Evolutionary conservation across 2,329 filamentous ascomycete genomes (phyloP).

Genomic region (Cadophora malorum): DNA sequence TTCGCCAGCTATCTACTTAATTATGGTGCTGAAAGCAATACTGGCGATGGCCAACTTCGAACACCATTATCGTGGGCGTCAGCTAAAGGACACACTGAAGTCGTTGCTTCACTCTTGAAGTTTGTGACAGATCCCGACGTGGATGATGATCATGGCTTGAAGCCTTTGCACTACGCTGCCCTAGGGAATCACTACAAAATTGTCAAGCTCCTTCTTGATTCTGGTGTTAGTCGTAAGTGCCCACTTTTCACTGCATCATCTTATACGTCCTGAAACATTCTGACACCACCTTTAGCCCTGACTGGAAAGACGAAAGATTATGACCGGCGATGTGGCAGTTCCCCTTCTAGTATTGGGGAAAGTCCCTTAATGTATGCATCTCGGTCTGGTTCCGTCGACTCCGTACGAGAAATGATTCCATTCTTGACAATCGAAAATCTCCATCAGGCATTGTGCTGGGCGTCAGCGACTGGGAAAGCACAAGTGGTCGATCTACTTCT

Average conservation of each 20-base stretch:
- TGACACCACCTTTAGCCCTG: constrained; percentile 31
- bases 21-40: constrained; percentile 24
- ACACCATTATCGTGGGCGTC: constrained; percentile 41
- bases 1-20: constrained; percentile 29
- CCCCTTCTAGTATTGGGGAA: constrained; percentile 30
- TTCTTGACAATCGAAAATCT: constrained; percentile 24
- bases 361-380: constrained; percentile 46
- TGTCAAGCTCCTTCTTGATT: constrained; percentile 45
- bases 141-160: constrained; percentile 40
- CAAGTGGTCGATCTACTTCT: constrained; percentile 23
- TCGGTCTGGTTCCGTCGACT: constrained; percentile 37
- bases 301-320: constrained; percentile 40
- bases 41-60: constrained; percentile 15
- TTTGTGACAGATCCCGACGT: constrained; percentile 31
- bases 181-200: constrained; percentile 42
- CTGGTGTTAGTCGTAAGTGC: constrained; percentile 44
- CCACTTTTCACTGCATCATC: background rate
- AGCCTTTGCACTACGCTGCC: constrained; percentile 48
- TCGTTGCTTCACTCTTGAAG: constrained; percentile 27
- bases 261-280: background rate
- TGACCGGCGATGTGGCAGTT: constrained; percentile 24
- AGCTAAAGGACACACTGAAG: constrained; percentile 24
- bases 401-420: constrained; percentile 29
- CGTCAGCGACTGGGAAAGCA: constrained; percentile 21
- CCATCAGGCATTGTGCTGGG: constrained; percentile 26